These are phyloP conservation scores for Coemansia sp. DNA, from an alignment of 192 early-diverging fungal species.

Conservation along the genomic window DNA sequence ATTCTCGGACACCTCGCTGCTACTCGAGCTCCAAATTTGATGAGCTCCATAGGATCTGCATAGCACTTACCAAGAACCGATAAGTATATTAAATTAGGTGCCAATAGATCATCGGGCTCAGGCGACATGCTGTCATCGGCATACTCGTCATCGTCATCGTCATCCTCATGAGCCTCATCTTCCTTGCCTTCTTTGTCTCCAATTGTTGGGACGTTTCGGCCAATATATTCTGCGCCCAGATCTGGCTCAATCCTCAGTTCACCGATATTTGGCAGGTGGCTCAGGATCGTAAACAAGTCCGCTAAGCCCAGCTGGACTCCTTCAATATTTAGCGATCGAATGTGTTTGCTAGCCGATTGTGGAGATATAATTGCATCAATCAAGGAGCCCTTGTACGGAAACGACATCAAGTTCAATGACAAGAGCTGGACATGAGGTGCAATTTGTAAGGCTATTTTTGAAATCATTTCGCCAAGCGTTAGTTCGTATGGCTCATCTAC, in stretches of 20 bases:
- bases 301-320: not conserved
- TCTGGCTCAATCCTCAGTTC: not conserved
- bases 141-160: not conserved
- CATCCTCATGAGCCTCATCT: not conserved
- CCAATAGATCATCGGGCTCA: not conserved
- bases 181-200: not conserved
- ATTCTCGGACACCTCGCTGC: not conserved
- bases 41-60: not conserved
- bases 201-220: not conserved
- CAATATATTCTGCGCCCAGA: not conserved
- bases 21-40: not conserved
- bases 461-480: not conserved
- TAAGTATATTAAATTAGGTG: not conserved
- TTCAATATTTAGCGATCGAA: not conserved
- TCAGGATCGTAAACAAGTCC: not conserved
- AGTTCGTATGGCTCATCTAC: not conserved
- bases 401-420: not conserved
- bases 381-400: not conserved
- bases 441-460: slow-evolving; percentile 5
- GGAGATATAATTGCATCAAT: slow-evolving; percentile 2
- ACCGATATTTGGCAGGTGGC: not conserved
- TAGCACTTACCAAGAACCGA: not conserved
- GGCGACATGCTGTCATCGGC: not conserved
- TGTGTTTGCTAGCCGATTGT: not conserved
- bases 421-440: not conserved